Evolutionary conservation across 805 yeast species (phyloP), one percentile per base, ranked within the genome.

Genomic region (Cyberlindnera galapagoensis): DNA sequence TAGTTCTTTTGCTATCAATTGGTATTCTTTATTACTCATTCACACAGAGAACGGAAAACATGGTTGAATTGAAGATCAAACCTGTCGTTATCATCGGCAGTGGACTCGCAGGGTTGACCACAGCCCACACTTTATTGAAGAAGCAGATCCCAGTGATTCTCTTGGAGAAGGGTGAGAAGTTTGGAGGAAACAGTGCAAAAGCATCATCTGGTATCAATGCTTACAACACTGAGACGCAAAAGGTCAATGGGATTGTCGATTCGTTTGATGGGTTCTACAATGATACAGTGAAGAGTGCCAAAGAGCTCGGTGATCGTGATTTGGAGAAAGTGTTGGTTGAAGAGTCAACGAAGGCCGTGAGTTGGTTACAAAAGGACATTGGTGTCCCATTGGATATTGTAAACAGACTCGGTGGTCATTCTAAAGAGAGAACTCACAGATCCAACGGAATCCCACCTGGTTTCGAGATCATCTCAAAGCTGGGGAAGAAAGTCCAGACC

Each of bases 371-470:
- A 43, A 66, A 70, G 19, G 69, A 66, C 5, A 74, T 82, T 44
- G 68, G 65, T 6, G 58, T 82, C 30, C 83, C 78, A 45, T 59
- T 84, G 35, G 69, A 81, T 7, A 63, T 77, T 11, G 80, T 84
- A 9, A 70, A 84, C n/a, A 71, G 83, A 45, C 57, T 84, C 26
- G 94, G 94, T 18, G 95, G 95, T 3, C 94, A 84, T 51, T 76
- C 87, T 1, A 74, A 67, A 30, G 76, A 85, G 14, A 66, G 95
- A 54, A 84, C 95, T 2, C 94, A 84, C 53, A 68, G 94, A 45
- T 88, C 94, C 1, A 69, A 72, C 7, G 63, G 62, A 9, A 49
- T 71, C 12, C 78, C 80, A 10, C 81, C 81, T 4, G 81, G 81
- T 0, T 71, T 65, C 52, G 78, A 73, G 26, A 71, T 75, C 12